A percentile compares a stretch with the other conserved stretches of the same genome.
Conservation (phyloP, 2,329 filamentous ascomycete species). For the Colletotrichum higginsianum region DNA sequence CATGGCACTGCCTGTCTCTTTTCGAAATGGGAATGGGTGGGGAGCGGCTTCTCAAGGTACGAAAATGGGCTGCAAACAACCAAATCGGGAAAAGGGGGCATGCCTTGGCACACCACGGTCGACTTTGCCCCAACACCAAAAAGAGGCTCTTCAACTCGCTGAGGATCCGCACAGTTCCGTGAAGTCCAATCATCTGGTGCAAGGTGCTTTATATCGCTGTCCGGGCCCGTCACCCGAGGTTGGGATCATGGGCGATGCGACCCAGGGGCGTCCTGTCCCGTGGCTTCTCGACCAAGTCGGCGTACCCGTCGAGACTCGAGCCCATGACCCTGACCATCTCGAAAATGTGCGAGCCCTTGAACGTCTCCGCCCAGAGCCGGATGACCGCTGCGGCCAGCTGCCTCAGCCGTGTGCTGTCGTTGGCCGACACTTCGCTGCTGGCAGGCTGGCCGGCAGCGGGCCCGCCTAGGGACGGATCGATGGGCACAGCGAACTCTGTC, state of each 20-base stretch:
- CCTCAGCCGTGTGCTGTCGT: conserved; percentile 66
- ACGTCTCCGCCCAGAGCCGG: conserved; percentile 73
- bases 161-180: background rate
- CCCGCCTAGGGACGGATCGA: conserved; percentile 68
- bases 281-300: conserved; percentile 69
- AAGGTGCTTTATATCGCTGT: background rate
- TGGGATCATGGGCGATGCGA: conserved; percentile 48
- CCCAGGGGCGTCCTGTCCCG: conserved; percentile 62
- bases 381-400: conserved; percentile 72
- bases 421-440: conserved; percentile 59
- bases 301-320: conserved; percentile 69
- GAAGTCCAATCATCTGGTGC: background rate
- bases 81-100: background rate
- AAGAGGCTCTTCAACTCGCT: too few species aligned
- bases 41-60: background rate
- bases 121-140: background rate
- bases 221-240: conserved; percentile 25
- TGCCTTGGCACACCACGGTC: conserved; percentile 25
- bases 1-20: background rate
- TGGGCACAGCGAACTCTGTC: conserved; percentile 73
- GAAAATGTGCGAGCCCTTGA: conserved; percentile 74
- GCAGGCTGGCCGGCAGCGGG: conserved; percentile 54
- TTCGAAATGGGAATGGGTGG: background rate
- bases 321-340: conserved; percentile 73
- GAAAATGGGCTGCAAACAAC: conserved; percentile 20